Base-by-base conservation (phyloP, 805 yeast genomes). In the Torulaspora delbrueckii region DNA sequence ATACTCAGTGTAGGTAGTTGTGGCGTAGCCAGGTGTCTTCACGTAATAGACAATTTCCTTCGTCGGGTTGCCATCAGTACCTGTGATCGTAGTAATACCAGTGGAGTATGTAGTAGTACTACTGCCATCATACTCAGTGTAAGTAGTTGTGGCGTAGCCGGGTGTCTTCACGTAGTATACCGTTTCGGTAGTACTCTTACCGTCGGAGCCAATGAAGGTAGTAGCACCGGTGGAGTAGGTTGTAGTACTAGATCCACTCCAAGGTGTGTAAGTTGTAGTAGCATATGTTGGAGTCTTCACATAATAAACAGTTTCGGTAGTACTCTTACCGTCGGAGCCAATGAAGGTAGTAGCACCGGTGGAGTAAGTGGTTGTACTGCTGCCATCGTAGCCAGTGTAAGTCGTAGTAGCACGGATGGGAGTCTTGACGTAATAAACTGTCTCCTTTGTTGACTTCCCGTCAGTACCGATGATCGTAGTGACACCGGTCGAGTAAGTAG, bases 161-260 rank as follows among this genome's bases (percentile, higher is more conserved):
- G 56, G 54, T 19, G 52, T 50, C 35, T 51, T 47, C 22, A 53
- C 54, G 33, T 48, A 40, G 46, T 46, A 50, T n/a, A 50, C 27
- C 14, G 54, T 48, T 27, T 38, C 42, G 13, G 41, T 39, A 8
- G 56, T 50, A 12, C 43, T n/a, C 16, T 28, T 24, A 22, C 43
- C 34, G 25, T 48, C 46, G 14, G 37, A 14, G 6, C 50, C 54
- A 4, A 39, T 37, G 35, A 33, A 25, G 1, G 52, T 46, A 8
- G 46, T 27, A n/a, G 34, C 42, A 19, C n/a, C 37, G 25, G 59
- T 54, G 1, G 54, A 34, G 44, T 40, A 52, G 23, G 55, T 52
- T 18, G 46, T 34, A 2, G 57, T 50, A 25, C 24, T 30, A 10
- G 43, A 27, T 18, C 56, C 54, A 28, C 37, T 16, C 40, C 43